Conservation (phyloP, 352 stramenopile genomes). For the Stramenopiles sp. region DNA sequence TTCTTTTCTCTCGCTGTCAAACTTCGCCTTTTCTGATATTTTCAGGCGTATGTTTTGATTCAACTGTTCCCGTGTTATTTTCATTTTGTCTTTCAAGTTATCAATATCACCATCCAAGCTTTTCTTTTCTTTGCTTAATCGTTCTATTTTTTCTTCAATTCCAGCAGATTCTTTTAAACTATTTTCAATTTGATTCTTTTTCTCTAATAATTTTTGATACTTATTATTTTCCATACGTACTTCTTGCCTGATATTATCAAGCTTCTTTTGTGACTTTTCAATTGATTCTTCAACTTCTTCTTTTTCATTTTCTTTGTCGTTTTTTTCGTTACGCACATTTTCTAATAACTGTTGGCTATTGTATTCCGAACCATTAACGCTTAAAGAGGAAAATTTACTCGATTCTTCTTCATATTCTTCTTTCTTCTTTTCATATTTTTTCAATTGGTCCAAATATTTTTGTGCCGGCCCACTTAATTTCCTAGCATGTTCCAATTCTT, state of each 20-base stretch:
- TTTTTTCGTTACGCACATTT: not conserved
- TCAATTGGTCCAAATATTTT: not conserved
- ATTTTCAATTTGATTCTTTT: not conserved
- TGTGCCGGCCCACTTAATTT: not conserved
- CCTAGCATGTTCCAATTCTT: not conserved
- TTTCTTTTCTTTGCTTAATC: not conserved
- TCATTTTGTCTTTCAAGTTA: not conserved
- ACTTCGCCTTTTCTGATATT: not conserved
- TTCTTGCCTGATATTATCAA: not conserved
- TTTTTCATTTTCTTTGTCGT: slow-evolving; percentile 2
- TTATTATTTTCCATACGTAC: not conserved
- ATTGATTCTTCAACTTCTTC: slow-evolving; percentile 2
- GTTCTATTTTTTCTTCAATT: slow-evolving; percentile 3
- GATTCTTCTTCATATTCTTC: not conserved
- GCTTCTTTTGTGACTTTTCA: not conserved
- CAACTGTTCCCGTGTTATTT: not conserved
- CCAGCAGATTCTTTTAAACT: not conserved
- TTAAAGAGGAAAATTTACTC: not conserved
- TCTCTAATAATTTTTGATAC: not conserved
- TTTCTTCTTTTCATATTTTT: not conserved
- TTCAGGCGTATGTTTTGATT: not conserved
- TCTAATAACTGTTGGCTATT: not conserved
- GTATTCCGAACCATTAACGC: not conserved
- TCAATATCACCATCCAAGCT: not conserved
- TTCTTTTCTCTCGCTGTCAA: not conserved